Percentiles rank a stretch among this genome's conserved stretches.
Conservation (phyloP, 169 alveolate genomes). For the Condylostoma magnum region DNA sequence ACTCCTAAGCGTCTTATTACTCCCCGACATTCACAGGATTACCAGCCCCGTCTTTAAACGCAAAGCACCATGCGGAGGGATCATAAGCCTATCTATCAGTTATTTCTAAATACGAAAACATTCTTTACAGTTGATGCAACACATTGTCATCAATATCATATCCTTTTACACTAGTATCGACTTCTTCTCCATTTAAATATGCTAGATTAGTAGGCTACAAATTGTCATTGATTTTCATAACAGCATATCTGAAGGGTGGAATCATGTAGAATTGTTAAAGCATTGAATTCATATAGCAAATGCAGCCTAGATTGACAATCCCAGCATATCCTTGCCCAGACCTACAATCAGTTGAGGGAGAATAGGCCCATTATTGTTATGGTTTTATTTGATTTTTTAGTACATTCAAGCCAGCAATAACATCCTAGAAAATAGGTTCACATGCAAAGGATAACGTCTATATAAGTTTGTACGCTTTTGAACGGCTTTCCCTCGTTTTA, state of each 20-base stretch:
- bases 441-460: conserved; percentile 30
- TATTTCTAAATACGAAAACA: conserved; percentile 69
- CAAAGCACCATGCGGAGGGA: conserved; percentile 69
- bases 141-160: conserved; percentile 68
- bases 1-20: conserved; percentile 80
- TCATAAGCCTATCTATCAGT: conserved; percentile 70
- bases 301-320: conserved; percentile 94
- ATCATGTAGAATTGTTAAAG: conserved; percentile 96
- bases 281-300: conserved; percentile 99
- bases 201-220: conserved; percentile 24
- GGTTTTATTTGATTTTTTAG: conserved; percentile 20
- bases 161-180: conserved; percentile 35
- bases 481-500: conserved; percentile 51
- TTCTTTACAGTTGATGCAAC: conserved; percentile 65
- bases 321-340: conserved; percentile 95
- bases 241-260: conserved; percentile 92
- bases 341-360: conserved; percentile 50
- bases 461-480: conserved; percentile 51
- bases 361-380: conserved; percentile 17
- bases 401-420: conserved; percentile 24
- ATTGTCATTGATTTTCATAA: conserved; percentile 68
- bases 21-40: conserved; percentile 66
- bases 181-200: conserved; percentile 36
- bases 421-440: conserved; percentile 36
- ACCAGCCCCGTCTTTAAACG: conserved; percentile 79